A percentile compares a stretch with the other conserved stretches of the same genome.
Evolutionary conservation across 805 yeast species (phyloP).

Genomic region (Saturnispora hagleri): DNA sequence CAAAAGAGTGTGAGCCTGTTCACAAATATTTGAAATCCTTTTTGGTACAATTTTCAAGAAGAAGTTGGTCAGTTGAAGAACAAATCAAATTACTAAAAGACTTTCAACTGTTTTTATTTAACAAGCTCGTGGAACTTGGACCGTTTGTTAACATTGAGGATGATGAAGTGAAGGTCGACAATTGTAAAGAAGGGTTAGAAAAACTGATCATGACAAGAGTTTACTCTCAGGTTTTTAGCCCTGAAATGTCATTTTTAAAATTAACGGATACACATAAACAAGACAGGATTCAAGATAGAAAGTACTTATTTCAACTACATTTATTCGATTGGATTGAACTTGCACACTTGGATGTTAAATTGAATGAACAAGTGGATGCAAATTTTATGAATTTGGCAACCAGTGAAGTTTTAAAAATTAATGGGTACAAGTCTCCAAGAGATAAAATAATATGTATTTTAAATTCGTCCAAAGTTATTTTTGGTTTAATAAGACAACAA

Average conservation of each 20-base stretch:
- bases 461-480: conserved; percentile 87
- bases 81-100: conserved; percentile 70
- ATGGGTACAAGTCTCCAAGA: conserved; percentile 82
- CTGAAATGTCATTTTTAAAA: conserved; percentile 35
- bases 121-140: conserved; percentile 49
- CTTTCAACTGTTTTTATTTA: conserved; percentile 63
- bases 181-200: conserved; percentile 86
- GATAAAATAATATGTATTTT: conserved; percentile 88
- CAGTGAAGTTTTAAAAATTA: conserved; percentile 66
- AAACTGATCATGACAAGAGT: conserved; percentile 85
- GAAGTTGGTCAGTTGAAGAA: conserved; percentile 65
- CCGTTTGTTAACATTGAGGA: conserved; percentile 60
- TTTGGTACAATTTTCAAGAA: conserved; percentile 61
- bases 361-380: conserved; percentile 35
- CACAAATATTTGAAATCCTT: conserved; percentile 82
- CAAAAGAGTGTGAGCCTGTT: conserved; percentile 77
- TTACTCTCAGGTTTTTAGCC: conserved; percentile 72
- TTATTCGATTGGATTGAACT: conserved; percentile 53
- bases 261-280: conserved; percentile 47
- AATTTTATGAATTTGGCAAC: conserved; percentile 60
- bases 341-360: conserved; percentile 67
- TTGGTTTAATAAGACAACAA: conserved; percentile 67
- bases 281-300: conserved; percentile 60
- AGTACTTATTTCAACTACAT: conserved; percentile 35
- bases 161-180: conserved; percentile 48